A percentile compares a stretch with the other conserved stretches of the same genome.
phyloP scores from a whole-genome alignment of 306 rosid species.

The Rosa multiflora region DNA sequence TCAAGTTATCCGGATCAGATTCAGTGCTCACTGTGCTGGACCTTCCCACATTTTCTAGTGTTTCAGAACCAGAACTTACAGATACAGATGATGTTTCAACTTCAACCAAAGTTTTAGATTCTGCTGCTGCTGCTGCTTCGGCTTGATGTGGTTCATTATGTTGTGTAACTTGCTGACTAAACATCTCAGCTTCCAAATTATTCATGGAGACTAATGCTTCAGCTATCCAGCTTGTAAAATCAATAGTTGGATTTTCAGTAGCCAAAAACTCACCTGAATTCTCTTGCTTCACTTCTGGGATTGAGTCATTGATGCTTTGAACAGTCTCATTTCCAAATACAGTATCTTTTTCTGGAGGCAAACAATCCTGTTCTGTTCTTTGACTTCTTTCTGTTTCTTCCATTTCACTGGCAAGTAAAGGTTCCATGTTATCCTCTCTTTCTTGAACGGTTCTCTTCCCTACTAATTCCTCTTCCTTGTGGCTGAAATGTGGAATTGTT shows the following conservation, averaged over 20 bases:
- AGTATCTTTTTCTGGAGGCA: conserved; percentile 1
- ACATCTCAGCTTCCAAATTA: conserved; percentile 29
- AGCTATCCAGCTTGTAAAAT: conserved; percentile 35
- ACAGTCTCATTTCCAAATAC: conserved; percentile 16
- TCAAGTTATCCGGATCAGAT: conserved; percentile 56
- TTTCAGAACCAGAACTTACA: conserved; percentile 39
- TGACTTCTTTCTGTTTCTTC: conserved; percentile 33
- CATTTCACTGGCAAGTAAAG: conserved; percentile 19
- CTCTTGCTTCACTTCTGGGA: conserved; percentile 30
- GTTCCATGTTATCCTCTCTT: conserved; percentile 24
- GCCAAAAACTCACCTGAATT: conserved; percentile 21
- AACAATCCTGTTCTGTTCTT: conserved; percentile 21
- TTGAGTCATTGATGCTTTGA: conserved; percentile 18
- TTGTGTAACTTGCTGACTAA: conserved; percentile 27
- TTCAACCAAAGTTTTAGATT: conserved; percentile 30
- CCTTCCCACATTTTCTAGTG: conserved; percentile 52
- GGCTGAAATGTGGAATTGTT: conserved; percentile 22
- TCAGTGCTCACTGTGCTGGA: conserved; percentile 71
- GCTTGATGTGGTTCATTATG: conserved; percentile 20
- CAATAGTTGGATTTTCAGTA: conserved; percentile 17
- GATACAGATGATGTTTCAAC: conserved; percentile 20
- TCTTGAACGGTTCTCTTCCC: conserved; percentile 31
- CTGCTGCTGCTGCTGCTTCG: conserved; percentile 21
- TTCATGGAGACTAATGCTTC: conserved; percentile 32
- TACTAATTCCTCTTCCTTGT: conserved; percentile 15